Percentiles rank a stretch among this genome's conserved stretches.
phyloP scores from a whole-genome alignment of 2,329 filamentous ascomycete genomes.

The Aspergillus cejpii region DNA sequence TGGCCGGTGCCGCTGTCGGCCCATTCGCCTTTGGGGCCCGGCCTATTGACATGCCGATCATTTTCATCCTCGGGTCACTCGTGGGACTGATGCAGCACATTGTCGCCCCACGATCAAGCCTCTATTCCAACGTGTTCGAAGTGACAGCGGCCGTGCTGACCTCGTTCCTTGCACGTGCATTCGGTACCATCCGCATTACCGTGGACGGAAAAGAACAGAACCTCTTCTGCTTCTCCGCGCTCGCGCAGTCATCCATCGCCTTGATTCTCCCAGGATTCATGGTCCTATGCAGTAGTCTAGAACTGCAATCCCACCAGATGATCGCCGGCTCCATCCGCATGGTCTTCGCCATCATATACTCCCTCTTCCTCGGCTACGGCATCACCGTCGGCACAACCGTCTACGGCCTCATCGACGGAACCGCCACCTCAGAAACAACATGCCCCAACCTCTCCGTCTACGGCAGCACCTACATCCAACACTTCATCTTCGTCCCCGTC shows the following conservation, averaged over 20 bases:
- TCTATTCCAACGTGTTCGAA: slow-evolving; percentile 58
- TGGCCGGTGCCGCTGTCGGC: slow-evolving; percentile 66
- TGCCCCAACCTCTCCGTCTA: slow-evolving; percentile 35
- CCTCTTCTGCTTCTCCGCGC: slow-evolving; percentile 62
- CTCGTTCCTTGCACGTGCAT: slow-evolving; percentile 59
- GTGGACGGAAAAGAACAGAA: slow-evolving; percentile 16
- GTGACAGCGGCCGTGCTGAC: slow-evolving; percentile 57
- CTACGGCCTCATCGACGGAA: slow-evolving; percentile 51
- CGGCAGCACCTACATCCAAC: slow-evolving; percentile 39
- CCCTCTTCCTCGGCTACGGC: slow-evolving; percentile 61
- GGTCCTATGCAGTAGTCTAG: slow-evolving; percentile 52
- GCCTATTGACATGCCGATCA: slow-evolving; percentile 68
- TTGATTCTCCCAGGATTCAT: slow-evolving; percentile 61
- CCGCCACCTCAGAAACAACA: slow-evolving; percentile 43
- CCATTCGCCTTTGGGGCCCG: slow-evolving; percentile 72
- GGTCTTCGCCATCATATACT: slow-evolving; percentile 64
- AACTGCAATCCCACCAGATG: slow-evolving; percentile 59
- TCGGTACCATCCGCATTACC: slow-evolving; percentile 54
- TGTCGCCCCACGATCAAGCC: slow-evolving; percentile 64
- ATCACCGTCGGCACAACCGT: slow-evolving; percentile 58
- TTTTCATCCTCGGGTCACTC: slow-evolving; percentile 65
- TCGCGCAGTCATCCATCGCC: slow-evolving; percentile 62
- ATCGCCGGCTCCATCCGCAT: slow-evolving; percentile 63
- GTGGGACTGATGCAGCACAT: slow-evolving; percentile 68
- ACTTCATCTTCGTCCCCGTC: slow-evolving; percentile 64